phyloP scores from a whole-genome alignment of 768 basidiomycete species.

The Phaeolepiota aurea region DNA sequence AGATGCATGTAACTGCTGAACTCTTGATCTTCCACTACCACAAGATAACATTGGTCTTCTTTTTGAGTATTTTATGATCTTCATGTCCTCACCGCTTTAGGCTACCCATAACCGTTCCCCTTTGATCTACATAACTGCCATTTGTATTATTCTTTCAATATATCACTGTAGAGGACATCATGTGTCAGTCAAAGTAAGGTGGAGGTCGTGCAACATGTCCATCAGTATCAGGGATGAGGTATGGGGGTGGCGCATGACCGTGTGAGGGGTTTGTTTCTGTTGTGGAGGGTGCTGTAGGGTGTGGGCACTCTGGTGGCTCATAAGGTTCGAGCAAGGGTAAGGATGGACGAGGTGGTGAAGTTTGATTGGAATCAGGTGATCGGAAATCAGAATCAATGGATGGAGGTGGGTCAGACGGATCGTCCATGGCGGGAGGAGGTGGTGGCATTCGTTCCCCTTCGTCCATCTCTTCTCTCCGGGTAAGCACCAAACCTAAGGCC shows the following conservation, averaged over 20 bases:
- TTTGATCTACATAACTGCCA: constrained; percentile 10
- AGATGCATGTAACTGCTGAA: constrained; percentile 78
- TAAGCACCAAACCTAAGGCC: constrained; percentile 50
- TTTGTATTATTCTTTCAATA: constrained; percentile 13
- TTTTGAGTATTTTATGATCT: constrained; percentile 6
- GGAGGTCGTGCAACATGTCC: constrained; percentile 50
- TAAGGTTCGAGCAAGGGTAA: constrained; percentile 22
- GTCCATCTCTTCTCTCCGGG: constrained; percentile 34
- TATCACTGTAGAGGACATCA: constrained; percentile 10
- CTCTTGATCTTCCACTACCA: constrained; percentile 9
- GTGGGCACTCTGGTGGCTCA: constrained; percentile 19
- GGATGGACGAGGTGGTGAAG: constrained; percentile 25
- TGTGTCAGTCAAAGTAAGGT: constrained; percentile 48
- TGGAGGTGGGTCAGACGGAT: constrained; percentile 83
- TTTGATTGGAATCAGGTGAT: constrained; percentile 30
- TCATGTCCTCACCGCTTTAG: constrained; percentile 16
- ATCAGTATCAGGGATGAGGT: constrained; percentile 47
- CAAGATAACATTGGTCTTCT: constrained; percentile 11
- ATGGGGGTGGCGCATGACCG: constrained; percentile 72
- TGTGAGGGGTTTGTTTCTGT: constrained; percentile 23
- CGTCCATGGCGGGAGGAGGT: constrained; percentile 79
- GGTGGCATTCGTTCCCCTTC: constrained; percentile 39
- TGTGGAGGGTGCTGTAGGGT: constrained; percentile 16
- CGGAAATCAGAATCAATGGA: constrained; percentile 79
- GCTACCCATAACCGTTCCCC: constrained; percentile 8